Evolutionary conservation across 1,139 yeast species (phyloP).

Genomic region (Scheffersomyces lignicola): DNA sequence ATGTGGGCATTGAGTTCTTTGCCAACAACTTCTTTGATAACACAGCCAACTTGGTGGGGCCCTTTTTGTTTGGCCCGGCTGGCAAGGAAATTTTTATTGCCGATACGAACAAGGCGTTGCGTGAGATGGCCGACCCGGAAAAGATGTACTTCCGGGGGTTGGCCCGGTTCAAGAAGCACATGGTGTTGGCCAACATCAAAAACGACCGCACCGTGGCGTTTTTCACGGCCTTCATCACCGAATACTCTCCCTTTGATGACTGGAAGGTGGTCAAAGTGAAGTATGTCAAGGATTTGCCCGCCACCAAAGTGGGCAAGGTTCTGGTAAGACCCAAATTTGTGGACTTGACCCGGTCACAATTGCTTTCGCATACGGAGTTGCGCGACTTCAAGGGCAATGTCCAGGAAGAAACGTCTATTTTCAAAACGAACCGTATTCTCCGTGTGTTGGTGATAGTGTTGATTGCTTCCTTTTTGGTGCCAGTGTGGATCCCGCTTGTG

Average conservation of each 20-base stretch:
- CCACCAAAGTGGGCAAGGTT: conserved; percentile 30
- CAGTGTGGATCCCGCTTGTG: conserved; percentile 56
- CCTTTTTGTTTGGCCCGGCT: conserved; percentile 63
- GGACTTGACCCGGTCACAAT: conserved; percentile 42
- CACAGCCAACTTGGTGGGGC: conserved; percentile 59
- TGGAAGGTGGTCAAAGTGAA: conserved; percentile 41
- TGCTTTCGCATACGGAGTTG: conserved; percentile 15
- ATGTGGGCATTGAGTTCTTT: conserved; percentile 67
- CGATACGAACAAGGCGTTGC: conserved; percentile 45
- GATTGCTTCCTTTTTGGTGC: conserved; percentile 38
- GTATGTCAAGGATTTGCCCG: conserved; percentile 39
- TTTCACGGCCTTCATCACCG: conserved; percentile 52
- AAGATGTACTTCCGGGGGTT: conserved; percentile 57
- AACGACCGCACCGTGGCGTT: conserved; percentile 68
- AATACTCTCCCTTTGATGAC: conserved; percentile 49
- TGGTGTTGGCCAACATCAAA: conserved; percentile 68
- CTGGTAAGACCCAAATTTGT: conserved; percentile 54
- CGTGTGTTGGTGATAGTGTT: conserved; percentile 30
- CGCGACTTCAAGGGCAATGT: conserved; percentile 23
- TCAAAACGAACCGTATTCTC: conserved; percentile 29
- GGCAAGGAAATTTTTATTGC: conserved; percentile 72
- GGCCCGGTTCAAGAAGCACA: conserved; percentile 52
- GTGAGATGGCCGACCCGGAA: conserved; percentile 56
- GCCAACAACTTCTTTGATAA: conserved; percentile 40
- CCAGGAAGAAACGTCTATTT: conserved; percentile 42